Evolutionary conservation across 768 basidiomycete genomes (phyloP), one percentile per base, ranked within the genome.

Genomic region (Boletus pseudo-olivaceus): DNA sequence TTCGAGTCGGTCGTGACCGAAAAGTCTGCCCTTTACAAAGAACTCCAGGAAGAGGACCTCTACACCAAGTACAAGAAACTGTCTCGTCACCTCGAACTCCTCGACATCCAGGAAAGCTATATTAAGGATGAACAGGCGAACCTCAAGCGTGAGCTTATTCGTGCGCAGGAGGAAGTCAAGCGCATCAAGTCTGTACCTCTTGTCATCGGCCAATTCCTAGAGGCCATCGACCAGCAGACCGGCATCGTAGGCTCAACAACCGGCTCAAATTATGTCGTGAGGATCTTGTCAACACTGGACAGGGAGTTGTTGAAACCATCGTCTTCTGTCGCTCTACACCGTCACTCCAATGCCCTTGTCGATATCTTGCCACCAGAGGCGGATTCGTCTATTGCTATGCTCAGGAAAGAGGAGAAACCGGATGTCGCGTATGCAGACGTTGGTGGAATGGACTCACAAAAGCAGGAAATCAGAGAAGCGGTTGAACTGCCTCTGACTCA

Each of bases 61-160:
- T 99, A 98, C 70, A 85, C 91, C 73, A 97, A 95, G 72, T 97
- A 92, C 83, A 96, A 97, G 82, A 93, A 93, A 67, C 88, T 99
- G 47, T 83, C 90, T 49, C 87, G 93, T 45, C 96, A 99, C 66
- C 80, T 95, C 33, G 94, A 99, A 67, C 93, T 99, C 77, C 84
- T 98, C 35, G 89, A 92, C 49, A 92, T 93, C 27, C 88, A 89
- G 65, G 90, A 98, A 73, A 90, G 89, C 74, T 99, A 98, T 70
- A 97, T 99, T 73, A 96, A 98, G 70, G 96, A 99, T 63, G 97
- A 99, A 72, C 95, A 97, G 65, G 91, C 91, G 15, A 98, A 98
- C 67, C 84, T 99, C 52, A 96, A 98, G 72, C 87, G 96, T 47
- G 97, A 99, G 73, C 87, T 99, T 57, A 90, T 98, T 61, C 92